Conservation (phyloP, 495 filamentous ascomycete species). For the Podospora sp. region DNA sequence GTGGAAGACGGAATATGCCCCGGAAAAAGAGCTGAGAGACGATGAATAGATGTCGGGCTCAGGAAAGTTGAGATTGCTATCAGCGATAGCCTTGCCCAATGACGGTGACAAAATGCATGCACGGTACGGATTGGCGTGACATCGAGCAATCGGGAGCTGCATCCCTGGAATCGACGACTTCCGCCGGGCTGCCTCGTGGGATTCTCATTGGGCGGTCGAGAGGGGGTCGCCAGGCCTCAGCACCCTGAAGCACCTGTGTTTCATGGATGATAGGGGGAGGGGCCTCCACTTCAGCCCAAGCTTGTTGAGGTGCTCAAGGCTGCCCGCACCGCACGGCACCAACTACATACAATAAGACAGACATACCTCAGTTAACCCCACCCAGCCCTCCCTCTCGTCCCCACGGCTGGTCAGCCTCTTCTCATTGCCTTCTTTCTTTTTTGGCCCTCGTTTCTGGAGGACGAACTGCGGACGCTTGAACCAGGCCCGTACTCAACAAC, state of each 20-base stretch:
- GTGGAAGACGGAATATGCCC: background rate
- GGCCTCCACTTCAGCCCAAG: constrained; percentile 17
- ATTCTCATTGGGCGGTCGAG: background rate
- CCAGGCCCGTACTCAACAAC: too few relatives aligned
- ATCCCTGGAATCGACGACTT: too few relatives aligned
- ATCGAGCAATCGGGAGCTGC: background rate
- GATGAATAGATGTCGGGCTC: background rate
- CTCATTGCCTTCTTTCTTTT: background rate
- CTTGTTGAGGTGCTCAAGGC: background rate
- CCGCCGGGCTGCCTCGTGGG: background rate
- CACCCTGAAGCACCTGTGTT: constrained; percentile 1
- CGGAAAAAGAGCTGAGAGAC: background rate
- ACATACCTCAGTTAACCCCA: background rate
- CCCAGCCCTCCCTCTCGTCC: background rate
- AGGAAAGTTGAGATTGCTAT: background rate
- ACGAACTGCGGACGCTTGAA: too few relatives aligned
- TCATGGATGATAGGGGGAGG: background rate
- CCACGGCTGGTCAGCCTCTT: background rate
- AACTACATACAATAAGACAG: background rate
- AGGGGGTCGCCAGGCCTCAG: background rate
- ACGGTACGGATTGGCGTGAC: background rate
- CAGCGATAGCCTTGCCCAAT: constrained; percentile 4
- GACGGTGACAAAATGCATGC: constrained; percentile 2
- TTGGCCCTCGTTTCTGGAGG: background rate
- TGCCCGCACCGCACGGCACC: background rate